Evolutionary conservation across 2,329 filamentous ascomycete genomes (phyloP), one percentile per base, ranked within the genome.

Genomic region (Aaosphaeria pasadenensis): DNA sequence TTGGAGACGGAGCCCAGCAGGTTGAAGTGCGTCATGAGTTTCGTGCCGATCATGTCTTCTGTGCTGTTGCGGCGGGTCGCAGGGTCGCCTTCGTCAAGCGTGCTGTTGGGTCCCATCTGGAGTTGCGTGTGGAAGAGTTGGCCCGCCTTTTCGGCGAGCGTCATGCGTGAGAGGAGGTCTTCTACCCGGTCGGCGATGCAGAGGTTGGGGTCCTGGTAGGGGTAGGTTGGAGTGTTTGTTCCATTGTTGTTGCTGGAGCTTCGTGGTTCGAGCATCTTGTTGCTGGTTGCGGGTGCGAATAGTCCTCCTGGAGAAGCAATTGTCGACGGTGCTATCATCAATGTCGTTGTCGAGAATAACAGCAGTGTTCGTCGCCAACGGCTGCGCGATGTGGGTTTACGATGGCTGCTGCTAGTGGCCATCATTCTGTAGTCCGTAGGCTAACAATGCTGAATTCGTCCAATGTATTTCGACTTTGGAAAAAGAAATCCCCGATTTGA

Each of bases 61-160:
- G 71, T 72, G 6, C 52, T 56, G 39, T 65, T 67, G 5, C 52
- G 38, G 4, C 40, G 42, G 4, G 41, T 40, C 7, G 46, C 48
- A 39, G 46, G 47, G 7, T 55, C 56, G 7, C 50, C 55, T 28
- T 43, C 30, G 43, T 59, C 49, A 7, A 71, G 45, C 5, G 67
- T 68, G 7, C 63, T 67, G 41, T 72, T 71, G 5, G 57, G 46
- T 1, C 66, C 67, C 39, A 60, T 54, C 5, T 51, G 57, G 35
- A 72, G 49, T 45, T 67, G 67, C 17, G 66, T 63, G 47, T 77
- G 74, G 54, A 77, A 78, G 45, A 78, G 65, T 52, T 77, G 74
- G 1, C 75, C 75, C 2, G 72, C 76, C 47, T 78, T 78, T 52
- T 78, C 76, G 36, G 74, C 70, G 0, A 78, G 42, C 0, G 71